phyloP scores from a whole-genome alignment of 2,329 filamentous ascomycete species.

The Calonectria montana region DNA sequence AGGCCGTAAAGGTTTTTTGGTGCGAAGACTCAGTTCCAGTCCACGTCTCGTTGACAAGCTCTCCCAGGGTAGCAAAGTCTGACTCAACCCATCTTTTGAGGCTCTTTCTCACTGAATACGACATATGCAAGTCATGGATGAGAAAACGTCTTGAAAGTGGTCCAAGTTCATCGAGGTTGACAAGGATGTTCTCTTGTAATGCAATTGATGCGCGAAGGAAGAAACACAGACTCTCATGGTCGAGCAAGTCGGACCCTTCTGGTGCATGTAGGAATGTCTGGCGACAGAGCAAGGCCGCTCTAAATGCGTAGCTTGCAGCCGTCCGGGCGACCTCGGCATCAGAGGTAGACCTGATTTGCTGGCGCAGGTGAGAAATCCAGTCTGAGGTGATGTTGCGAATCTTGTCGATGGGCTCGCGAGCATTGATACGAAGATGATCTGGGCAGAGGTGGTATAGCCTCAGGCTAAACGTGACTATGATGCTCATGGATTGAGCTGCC shows the following conservation, averaged over 20 bases:
- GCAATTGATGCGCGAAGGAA: slow-evolving; percentile 40
- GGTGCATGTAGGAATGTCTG: slow-evolving; percentile 45
- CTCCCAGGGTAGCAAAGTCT: not conserved
- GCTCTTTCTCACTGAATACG: slow-evolving; percentile 3
- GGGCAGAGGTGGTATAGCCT: slow-evolving; percentile 45
- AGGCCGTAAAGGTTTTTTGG: slow-evolving; percentile 29
- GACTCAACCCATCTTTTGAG: not conserved
- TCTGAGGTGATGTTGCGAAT: slow-evolving; percentile 50
- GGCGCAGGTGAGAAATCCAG: slow-evolving; percentile 63
- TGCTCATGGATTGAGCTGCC: slow-evolving; percentile 68
- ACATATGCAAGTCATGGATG: slow-evolving; percentile 38
- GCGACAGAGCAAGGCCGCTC: slow-evolving; percentile 67
- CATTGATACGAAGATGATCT: not conserved
- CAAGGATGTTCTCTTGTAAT: slow-evolving; percentile 39
- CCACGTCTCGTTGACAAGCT: slow-evolving; percentile 23
- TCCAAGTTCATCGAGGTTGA: slow-evolving; percentile 32
- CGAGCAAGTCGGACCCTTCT: not conserved
- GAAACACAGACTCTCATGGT: slow-evolving; percentile 24
- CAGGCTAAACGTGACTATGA: slow-evolving; percentile 63
- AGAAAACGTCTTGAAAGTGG: slow-evolving; percentile 31
- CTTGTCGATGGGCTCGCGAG: slow-evolving; percentile 20
- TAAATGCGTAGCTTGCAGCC: slow-evolving; percentile 58
- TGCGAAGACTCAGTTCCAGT: slow-evolving; percentile 25
- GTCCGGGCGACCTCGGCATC: slow-evolving; percentile 52
- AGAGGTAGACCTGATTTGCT: slow-evolving; percentile 53